Evolutionary conservation across 169 alveolate species (phyloP).

Genomic region (Miamiensis avidus): DNA sequence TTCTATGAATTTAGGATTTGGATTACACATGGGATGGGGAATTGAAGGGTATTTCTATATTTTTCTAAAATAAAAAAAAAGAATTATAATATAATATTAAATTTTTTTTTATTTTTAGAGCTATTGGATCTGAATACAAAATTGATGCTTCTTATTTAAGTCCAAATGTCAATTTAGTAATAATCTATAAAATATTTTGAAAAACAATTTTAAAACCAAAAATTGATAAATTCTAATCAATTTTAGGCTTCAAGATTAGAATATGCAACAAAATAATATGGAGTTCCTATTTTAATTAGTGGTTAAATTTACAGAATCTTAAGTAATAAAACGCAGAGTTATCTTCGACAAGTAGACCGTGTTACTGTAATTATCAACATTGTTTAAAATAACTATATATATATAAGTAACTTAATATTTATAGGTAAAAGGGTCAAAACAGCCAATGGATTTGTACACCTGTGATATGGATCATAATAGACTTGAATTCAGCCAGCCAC

Average conservation of each 20-base stretch:
- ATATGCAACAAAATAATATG: slow-evolving; percentile 92
- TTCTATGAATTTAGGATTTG: slow-evolving; percentile 56
- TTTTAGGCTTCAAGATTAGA: slow-evolving; percentile 91
- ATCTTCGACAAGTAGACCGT: slow-evolving; percentile 55
- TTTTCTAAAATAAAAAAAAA: background rate
- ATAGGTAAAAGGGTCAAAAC: slow-evolving; percentile 68
- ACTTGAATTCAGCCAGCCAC: background rate
- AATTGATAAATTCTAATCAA: no score
- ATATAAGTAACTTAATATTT: no score
- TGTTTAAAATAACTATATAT: background rate
- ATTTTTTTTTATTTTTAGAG: slow-evolving; percentile 78
- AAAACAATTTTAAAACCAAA: no score
- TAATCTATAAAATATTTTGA: no score
- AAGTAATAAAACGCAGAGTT: slow-evolving; percentile 15
- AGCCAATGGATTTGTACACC: slow-evolving; percentile 75
- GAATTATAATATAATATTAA: background rate
- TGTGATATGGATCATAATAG: slow-evolving; percentile 62
- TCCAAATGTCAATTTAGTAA: slow-evolving; percentile 93
- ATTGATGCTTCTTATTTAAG: slow-evolving; percentile 95
- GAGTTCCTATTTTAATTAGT: slow-evolving; percentile 76
- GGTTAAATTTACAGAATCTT: slow-evolving; percentile 35
- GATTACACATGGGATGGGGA: slow-evolving; percentile 66
- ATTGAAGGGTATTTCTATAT: slow-evolving; percentile 77
- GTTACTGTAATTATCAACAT: slow-evolving; percentile 36
- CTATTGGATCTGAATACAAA: slow-evolving; percentile 94